These are phyloP conservation scores for Collybia nuda DNA, from an alignment of 768 basidiomycete species.

Conservation along the genomic window DNA sequence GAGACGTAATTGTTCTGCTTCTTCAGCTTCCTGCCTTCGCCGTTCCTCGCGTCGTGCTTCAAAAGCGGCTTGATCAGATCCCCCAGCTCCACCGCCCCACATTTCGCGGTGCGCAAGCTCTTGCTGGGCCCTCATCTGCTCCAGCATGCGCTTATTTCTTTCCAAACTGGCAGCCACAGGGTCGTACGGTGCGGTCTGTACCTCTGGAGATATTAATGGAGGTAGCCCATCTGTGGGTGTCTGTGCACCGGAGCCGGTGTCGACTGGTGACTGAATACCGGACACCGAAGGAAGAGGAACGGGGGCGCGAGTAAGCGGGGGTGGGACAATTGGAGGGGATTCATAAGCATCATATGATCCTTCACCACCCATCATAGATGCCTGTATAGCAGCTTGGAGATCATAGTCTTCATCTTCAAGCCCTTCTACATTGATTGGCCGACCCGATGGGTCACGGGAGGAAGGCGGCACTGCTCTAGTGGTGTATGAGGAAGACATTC, in stretches of 20 bases:
- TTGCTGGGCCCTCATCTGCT: conserved; percentile 65
- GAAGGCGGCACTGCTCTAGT: not conserved
- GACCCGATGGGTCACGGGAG: conserved; percentile 8
- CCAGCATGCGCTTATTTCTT: conserved; percentile 57
- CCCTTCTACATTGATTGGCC: conserved; percentile 25
- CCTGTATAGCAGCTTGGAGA: conserved; percentile 84
- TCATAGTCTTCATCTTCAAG: conserved; percentile 86
- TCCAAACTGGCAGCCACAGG: conserved; percentile 69
- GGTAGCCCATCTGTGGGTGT: conserved; percentile 11
- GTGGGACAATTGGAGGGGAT: conserved; percentile 19
- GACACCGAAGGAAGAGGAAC: conserved; percentile 17
- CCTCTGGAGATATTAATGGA: conserved; percentile 2
- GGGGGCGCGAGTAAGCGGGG: conserved; percentile 23
- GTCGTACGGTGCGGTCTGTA: conserved; percentile 38
- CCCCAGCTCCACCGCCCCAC: conserved; percentile 38
- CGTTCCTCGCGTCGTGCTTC: conserved; percentile 30
- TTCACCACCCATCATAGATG: conserved; percentile 54
- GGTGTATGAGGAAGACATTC: conserved; percentile 4
- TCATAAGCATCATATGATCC: conserved; percentile 6
- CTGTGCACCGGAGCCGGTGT: conserved; percentile 14
- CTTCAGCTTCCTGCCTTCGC: conserved; percentile 41
- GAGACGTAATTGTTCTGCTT: conserved; percentile 57
- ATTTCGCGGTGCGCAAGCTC: conserved; percentile 64
- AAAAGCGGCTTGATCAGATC: conserved; percentile 27
- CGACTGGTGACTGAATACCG: conserved; percentile 13